Evolutionary conservation across 2,329 filamentous ascomycete genomes (phyloP), one percentile per base, ranked within the genome.

Genomic region (Pochonia chlamydosporia): DNA sequence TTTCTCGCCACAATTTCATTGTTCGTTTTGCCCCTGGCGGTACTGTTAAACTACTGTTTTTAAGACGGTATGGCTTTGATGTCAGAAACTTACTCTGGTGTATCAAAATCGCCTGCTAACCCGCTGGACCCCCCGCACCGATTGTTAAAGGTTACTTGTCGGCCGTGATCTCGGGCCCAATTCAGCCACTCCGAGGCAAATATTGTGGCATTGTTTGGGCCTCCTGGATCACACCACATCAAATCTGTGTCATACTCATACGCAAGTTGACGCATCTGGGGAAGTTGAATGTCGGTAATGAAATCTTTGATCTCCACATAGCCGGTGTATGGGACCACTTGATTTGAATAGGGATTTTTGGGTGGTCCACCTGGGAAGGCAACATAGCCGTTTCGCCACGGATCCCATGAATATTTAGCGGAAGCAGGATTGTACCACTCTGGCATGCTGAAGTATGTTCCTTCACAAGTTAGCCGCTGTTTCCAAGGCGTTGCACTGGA

Each of bases 101-200:
- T 49, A 33, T 49, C 47, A 30, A 41, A 45, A 30, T 49, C 47
- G 20, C 47, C 47, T 21, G 16, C n/a, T 20, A 44, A n/a, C n/a
- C n/a, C n/a, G n/a, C n/a, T n/a, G n/a, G n/a, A n/a, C n/a, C n/a
- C n/a, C n/a, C 79, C 78, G 57, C 79, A 82, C 3, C 79, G 72
- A 33, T 68, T 69, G 62, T 82, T 79, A 55, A 79, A 73, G 2
- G 70, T 62, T 1, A 79, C 76, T 54, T 79, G 71, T 1, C 71
- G 64, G 39, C 68, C 65, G n/a, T 68, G 51, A 0, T 54, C 51
- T 3, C 60, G 59, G 11, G 67, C 63, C 35, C 52, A 51, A 54
- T 69, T 69, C 58, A 63, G 71, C 70, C 70, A 75, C 3, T 40
- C 31, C 21, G 20, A 66, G 65, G 42, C 42, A 31, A 36, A 24